A percentile compares a stretch with the other conserved stretches of the same genome.
Evolutionary conservation across 108 stramenopile species (phyloP).

Genomic region (Thalassiosira profunda): DNA sequence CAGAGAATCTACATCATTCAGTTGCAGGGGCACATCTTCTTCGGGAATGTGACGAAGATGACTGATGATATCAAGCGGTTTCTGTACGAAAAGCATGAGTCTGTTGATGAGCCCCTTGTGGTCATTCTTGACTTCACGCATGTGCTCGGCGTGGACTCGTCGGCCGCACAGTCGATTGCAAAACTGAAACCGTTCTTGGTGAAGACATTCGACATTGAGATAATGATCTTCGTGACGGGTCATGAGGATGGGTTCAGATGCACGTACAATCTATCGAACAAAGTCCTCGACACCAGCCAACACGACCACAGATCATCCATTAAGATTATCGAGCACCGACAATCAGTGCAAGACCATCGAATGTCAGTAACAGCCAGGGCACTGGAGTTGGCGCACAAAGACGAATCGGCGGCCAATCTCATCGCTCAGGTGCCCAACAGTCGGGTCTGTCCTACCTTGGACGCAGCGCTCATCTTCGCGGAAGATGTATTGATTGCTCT

Average conservation of each 20-base stretch:
- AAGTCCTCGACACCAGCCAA: slow-evolving; percentile 26
- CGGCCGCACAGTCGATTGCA: slow-evolving; percentile 69
- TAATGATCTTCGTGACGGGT: slow-evolving; percentile 68
- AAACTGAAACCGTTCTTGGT: slow-evolving; percentile 60
- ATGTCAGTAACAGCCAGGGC: slow-evolving; percentile 16
- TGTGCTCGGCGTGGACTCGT: slow-evolving; percentile 75
- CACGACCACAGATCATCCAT: no score
- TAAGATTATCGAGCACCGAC: no score
- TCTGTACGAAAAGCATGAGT: slow-evolving; percentile 19
- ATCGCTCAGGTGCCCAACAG: slow-evolving; percentile 22
- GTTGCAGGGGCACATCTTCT: slow-evolving; percentile 76
- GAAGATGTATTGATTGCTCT: slow-evolving; percentile 69
- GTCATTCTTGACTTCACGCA: slow-evolving; percentile 71
- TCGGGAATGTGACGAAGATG: slow-evolving; percentile 65
- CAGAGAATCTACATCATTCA: slow-evolving; percentile 62
- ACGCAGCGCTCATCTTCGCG: slow-evolving; percentile 67
- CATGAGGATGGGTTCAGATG: slow-evolving; percentile 64
- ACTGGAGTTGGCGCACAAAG: not conserved
- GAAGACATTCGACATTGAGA: slow-evolving; percentile 41
- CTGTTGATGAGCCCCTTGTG: slow-evolving; percentile 34
- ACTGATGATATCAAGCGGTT: slow-evolving; percentile 56
- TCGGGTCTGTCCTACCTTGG: slow-evolving; percentile 56
- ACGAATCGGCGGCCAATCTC: slow-evolving; percentile 3
- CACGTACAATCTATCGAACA: slow-evolving; percentile 48
- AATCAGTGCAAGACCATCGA: slow-evolving; percentile 7